A percentile compares a stretch with the other conserved stretches of the same genome.
phyloP scores from a whole-genome alignment of 495 filamentous ascomycete genomes.

The Cryomyces minteri region DNA sequence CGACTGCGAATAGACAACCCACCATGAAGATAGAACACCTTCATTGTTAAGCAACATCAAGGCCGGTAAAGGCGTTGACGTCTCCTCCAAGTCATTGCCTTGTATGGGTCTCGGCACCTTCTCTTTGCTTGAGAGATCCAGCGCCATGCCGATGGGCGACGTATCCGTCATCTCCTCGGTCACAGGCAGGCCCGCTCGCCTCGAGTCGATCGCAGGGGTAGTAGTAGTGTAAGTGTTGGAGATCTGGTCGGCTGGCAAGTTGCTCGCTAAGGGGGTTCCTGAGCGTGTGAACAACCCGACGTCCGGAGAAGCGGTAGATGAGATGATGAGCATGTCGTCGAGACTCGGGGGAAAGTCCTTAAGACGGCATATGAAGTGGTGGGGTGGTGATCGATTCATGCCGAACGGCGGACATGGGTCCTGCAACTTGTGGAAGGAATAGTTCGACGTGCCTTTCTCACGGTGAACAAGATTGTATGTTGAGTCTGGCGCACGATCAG shows the following conservation, averaged over 20 bases:
- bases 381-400: constrained; percentile 43
- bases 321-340: constrained; percentile 59
- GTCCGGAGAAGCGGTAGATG: constrained; percentile 61
- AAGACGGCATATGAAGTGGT: constrained; percentile 58
- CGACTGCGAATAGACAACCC: constrained; percentile 76
- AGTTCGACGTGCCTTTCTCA: constrained; percentile 28
- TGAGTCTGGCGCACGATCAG: constrained; percentile 27
- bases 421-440: constrained; percentile 51
- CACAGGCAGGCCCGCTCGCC: constrained; percentile 58
- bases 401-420: constrained; percentile 55
- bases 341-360: constrained; percentile 62
- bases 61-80: constrained; percentile 75
- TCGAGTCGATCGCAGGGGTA: constrained; percentile 54
- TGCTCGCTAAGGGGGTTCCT: constrained; percentile 39
- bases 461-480: constrained; percentile 60
- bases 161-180: constrained; percentile 44
- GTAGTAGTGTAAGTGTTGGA: constrained; percentile 54
- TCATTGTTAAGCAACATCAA: constrained; percentile 79
- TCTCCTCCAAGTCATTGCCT: constrained; percentile 46
- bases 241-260: constrained; percentile 38
- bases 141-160: constrained; percentile 55
- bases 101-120: constrained; percentile 62
- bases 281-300: constrained; percentile 62
- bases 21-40: constrained; percentile 72
- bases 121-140: constrained; percentile 70